phyloP scores from a whole-genome alignment of 192 early-diverging fungal genomes.

The Linnemannia elongata region DNA sequence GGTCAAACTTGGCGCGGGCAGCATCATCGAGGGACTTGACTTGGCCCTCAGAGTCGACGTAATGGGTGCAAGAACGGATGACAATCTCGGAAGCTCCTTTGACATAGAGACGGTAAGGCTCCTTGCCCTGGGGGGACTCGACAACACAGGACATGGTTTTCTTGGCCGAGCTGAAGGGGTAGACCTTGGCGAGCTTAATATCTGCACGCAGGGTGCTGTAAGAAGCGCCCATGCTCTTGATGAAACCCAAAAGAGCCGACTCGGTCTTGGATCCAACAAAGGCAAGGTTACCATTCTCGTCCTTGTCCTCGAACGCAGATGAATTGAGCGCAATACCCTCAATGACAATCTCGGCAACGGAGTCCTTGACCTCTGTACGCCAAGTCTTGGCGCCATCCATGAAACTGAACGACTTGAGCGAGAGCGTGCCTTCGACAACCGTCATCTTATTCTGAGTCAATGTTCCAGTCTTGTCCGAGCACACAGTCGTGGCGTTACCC shows the following conservation, averaged over 20 bases:
- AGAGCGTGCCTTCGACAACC: slow-evolving; percentile 73
- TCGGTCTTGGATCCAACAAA: slow-evolving; percentile 88
- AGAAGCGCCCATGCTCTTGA: slow-evolving; percentile 70
- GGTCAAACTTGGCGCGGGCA: slow-evolving; percentile 57
- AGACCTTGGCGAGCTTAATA: slow-evolving; percentile 69
- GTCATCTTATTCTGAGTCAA: slow-evolving; percentile 89
- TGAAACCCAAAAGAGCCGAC: slow-evolving; percentile 77
- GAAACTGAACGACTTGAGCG: slow-evolving; percentile 56
- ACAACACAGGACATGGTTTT: slow-evolving; percentile 90
- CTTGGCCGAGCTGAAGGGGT: slow-evolving; percentile 89
- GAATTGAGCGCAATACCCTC: slow-evolving; percentile 81
- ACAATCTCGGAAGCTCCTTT: slow-evolving; percentile 89
- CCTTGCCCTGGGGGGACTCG: slow-evolving; percentile 42
- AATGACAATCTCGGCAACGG: slow-evolving; percentile 57
- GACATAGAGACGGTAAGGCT: slow-evolving; percentile 68
- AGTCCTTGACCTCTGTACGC: slow-evolving; percentile 58
- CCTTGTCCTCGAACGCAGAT: slow-evolving; percentile 77
- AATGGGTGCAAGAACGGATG: slow-evolving; percentile 68
- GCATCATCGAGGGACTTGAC: slow-evolving; percentile 57
- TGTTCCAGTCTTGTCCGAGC: slow-evolving; percentile 91
- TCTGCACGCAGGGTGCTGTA: slow-evolving; percentile 67
- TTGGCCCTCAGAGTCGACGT: slow-evolving; percentile 66
- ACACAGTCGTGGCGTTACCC: slow-evolving; percentile 86
- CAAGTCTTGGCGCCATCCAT: slow-evolving; percentile 59
- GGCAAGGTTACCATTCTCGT: slow-evolving; percentile 68